These are phyloP conservation scores for Clonostachys sp. DNA, from an alignment of 2,329 filamentous ascomycete genomes.

Conservation along the genomic window DNA sequence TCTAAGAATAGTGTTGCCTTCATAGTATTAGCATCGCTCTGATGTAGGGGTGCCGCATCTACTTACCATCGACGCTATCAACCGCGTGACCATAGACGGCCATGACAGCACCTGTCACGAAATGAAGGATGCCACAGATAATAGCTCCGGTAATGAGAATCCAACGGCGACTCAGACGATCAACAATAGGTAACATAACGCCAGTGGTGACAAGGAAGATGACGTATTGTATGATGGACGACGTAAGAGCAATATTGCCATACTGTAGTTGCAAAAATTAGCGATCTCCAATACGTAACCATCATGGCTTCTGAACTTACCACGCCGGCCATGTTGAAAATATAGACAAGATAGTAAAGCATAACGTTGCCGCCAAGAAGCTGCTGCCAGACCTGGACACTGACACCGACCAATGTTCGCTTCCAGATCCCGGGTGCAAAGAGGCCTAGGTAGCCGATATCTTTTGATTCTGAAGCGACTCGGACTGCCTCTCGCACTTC, in stretches of 20 bases:
- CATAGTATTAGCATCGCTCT: neutral
- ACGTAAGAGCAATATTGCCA: conserved; percentile 34
- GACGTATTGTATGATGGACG: conserved; percentile 49
- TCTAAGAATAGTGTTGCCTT: conserved; percentile 38
- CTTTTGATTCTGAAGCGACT: conserved; percentile 26
- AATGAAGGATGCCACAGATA: conserved; percentile 39
- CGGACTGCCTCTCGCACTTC: conserved; percentile 40
- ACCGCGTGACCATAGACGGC: conserved; percentile 39
- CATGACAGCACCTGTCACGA: conserved; percentile 43
- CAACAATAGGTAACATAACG: conserved; percentile 41
- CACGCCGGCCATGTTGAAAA: conserved; percentile 57
- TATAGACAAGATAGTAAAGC: conserved; percentile 58
- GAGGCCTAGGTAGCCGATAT: conserved; percentile 33
- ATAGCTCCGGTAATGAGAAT: conserved; percentile 40
- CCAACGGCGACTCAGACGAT: conserved; percentile 40
- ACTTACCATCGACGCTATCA: conserved; percentile 26
- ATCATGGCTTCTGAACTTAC: neutral
- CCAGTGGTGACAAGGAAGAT: conserved; percentile 50
- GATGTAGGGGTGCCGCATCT: neutral
- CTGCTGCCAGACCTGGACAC: conserved; percentile 50
- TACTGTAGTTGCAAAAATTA: conserved; percentile 3
- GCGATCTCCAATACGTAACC: no score
- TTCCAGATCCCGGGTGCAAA: conserved; percentile 44
- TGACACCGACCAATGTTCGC: conserved; percentile 43
- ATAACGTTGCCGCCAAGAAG: conserved; percentile 49